Evolutionary conservation across 176 grass and related monocot species (phyloP).

Genomic region (Oryza coarctata): DNA sequence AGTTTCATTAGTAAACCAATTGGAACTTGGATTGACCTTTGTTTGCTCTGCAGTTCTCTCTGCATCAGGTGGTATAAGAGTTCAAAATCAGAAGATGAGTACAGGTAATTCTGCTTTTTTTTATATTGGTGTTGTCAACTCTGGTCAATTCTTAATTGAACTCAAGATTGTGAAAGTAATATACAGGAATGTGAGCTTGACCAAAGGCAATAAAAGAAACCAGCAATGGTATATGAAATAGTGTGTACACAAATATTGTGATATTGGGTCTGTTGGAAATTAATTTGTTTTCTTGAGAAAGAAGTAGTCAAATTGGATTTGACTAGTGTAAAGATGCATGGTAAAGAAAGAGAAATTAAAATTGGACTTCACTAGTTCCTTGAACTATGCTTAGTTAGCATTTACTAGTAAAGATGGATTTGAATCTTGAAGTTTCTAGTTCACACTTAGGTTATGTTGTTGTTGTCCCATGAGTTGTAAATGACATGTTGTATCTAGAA

Average conservation of each 20-base stretch:
- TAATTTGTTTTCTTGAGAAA: too few relatives aligned
- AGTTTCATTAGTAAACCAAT: constrained; percentile 3
- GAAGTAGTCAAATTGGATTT: too few relatives aligned
- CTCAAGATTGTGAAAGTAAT: constrained; percentile 2
- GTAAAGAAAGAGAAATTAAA: too few relatives aligned
- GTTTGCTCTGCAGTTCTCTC: constrained; percentile 74
- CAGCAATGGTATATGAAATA: not conserved
- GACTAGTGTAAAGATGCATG: too few relatives aligned
- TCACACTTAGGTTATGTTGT: too few relatives aligned
- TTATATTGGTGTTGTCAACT: constrained; percentile 13
- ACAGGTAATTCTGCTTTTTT: constrained; percentile 53
- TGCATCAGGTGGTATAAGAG: constrained; percentile 82
- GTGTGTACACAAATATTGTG: not conserved
- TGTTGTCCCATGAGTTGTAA: too few relatives aligned
- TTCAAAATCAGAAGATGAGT: constrained; percentile 72
- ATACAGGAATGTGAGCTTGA: not conserved
- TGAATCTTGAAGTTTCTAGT: too few relatives aligned
- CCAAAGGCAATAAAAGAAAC: not conserved
- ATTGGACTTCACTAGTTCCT: too few relatives aligned
- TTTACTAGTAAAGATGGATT: too few relatives aligned
- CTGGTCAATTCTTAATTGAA: constrained; percentile 4
- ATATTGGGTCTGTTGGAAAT: too few relatives aligned
- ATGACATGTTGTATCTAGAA: too few relatives aligned
- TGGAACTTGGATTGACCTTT: constrained; percentile 28
- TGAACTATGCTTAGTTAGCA: too few relatives aligned